Evolutionary conservation across 441 rosid species (phyloP).

Genomic region (Populus tomentosa): DNA sequence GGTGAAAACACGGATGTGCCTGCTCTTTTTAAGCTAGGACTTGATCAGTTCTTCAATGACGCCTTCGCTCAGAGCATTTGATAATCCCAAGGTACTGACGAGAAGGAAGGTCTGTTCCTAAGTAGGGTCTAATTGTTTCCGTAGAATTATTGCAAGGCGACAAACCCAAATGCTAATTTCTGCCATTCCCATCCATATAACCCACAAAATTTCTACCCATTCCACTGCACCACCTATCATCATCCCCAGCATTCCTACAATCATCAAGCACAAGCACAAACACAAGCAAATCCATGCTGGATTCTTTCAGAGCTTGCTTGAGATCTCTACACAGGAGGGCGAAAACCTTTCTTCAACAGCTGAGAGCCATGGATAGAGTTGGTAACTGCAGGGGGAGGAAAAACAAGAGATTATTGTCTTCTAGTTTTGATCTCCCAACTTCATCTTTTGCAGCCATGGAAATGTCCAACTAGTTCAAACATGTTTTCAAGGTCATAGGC

Average conservation of each 20-base stretch:
- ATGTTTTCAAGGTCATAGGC: conserved; percentile 30
- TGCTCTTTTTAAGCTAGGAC: background rate
- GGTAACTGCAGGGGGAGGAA: conserved; percentile 7
- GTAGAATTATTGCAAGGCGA: background rate
- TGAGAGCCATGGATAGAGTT: conserved; percentile 3
- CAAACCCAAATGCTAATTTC: background rate
- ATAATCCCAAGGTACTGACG: background rate
- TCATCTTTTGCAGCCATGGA: conserved; percentile 38
- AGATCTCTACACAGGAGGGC: conserved; percentile 18
- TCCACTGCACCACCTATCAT: background rate
- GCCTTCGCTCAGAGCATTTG: background rate
- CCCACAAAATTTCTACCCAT: background rate
- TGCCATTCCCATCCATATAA: background rate
- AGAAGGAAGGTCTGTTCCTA: background rate
- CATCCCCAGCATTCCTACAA: background rate
- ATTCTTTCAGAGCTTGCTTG: conserved; percentile 19
- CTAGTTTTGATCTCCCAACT: conserved; percentile 18
- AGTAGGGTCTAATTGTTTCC: background rate
- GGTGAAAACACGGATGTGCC: no score
- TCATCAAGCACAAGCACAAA: background rate
- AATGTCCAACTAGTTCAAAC: conserved; percentile 16
- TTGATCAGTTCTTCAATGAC: background rate
- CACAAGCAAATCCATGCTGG: background rate
- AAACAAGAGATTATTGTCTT: conserved; percentile 6
- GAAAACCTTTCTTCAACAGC: background rate